Conservation (phyloP, 2,329 filamentous ascomycete species). For the Colletotrichum euphorbiae region DNA sequence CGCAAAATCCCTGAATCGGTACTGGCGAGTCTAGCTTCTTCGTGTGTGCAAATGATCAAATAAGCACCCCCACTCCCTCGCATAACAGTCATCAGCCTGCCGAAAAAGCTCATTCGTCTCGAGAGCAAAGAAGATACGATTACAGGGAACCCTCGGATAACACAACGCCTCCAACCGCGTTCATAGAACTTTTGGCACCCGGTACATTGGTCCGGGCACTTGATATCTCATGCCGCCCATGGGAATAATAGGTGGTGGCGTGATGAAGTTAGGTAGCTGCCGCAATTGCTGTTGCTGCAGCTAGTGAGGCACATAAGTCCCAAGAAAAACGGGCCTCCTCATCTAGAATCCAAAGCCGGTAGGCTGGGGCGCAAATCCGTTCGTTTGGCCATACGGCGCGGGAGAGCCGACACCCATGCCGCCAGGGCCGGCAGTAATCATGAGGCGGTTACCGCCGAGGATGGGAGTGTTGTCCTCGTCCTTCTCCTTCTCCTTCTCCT, state of each 20-base stretch:
- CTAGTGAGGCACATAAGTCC: conserved; percentile 17
- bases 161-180: conserved; percentile 40
- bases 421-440: conserved; percentile 92
- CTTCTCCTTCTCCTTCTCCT: conserved; percentile 78
- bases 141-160: conserved; percentile 39
- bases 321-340: conserved; percentile 30
- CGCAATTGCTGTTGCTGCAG: background rate
- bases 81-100: conserved; percentile 33
- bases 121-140: conserved; percentile 41
- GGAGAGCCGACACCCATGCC: conserved; percentile 65
- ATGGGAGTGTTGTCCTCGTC: conserved; percentile 95
- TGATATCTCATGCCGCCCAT: conserved; percentile 12
- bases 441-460: conserved; percentile 85
- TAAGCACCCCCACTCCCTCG: conserved; percentile 31
- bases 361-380: conserved; percentile 89
- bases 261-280: conserved; percentile 15
- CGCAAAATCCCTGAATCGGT: conserved; percentile 31
- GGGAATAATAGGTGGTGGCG: conserved; percentile 10
- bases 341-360: conserved; percentile 78
- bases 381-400: conserved; percentile 80
- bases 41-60: conserved; percentile 30
- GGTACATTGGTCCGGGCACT: conserved; percentile 8
- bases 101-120: conserved; percentile 34
- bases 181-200: conserved; percentile 25
- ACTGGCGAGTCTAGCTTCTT: conserved; percentile 33